Base-by-base conservation (phyloP, 2,329 filamentous ascomycete genomes). In the Helicocarpus griseus region DNA sequence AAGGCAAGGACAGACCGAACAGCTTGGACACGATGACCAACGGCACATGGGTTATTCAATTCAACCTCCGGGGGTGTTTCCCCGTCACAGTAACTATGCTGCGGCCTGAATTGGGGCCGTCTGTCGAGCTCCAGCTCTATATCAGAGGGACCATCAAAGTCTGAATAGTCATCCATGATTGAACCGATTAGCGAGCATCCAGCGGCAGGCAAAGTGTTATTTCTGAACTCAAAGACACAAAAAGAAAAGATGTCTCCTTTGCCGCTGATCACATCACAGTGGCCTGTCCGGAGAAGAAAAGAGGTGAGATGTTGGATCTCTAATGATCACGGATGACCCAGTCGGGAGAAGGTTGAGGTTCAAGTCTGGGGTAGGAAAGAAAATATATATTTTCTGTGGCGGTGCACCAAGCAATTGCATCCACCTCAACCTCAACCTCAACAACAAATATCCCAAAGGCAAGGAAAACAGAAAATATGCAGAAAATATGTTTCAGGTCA, bases 1-100 rank as follows among this genome's bases (percentile, higher is more conserved):
- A 98, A 78, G 7, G 89, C 82, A 48, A 98, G 81, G 5, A 75
- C 71, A 17, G 69, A 72, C 41, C 69, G 62, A 53, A 65, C 67
- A 35, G 69, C 66, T 44, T 70, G 62, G 28, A 72, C 65, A 29
- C 69, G 69, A 53, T 72, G 69, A 38, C 69, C 69, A 50, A 72
- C 66, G 19, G 66, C 67, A 56, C 66, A 69, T 52, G 68, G 64
- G 33, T 61, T 59, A 13, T 56, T 57, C 5, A 64, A 55, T 36
- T 59, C 44, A 2, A 57, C 41, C 39, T 58, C 56, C 31, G 53
- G 44, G n/a, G 44, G 44, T 7, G 44, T 36, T 31, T 47, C 44
- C 5, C 44, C 44, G 8, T 47, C 21, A 29, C 44, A 47, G 44
- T 35, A 47, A 19, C 44, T 47, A 47, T 47, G 44, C 19, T 47